Conservation (phyloP, 2,329 filamentous ascomycete genomes). For the Aspergillus ustus region DNA sequence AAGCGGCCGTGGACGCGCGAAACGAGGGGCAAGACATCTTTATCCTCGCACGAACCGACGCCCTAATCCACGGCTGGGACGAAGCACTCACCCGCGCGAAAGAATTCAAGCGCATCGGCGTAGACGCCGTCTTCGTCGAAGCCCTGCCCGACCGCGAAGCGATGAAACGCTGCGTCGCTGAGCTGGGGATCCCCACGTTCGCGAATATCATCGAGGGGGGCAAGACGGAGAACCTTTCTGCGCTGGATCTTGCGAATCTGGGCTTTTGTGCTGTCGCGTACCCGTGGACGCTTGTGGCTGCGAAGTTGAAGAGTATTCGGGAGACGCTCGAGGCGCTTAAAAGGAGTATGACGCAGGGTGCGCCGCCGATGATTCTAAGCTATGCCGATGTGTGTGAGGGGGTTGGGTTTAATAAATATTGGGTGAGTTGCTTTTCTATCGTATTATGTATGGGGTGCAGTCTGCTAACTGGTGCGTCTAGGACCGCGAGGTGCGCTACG, state of each 20-base stretch:
- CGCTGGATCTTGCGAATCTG: conserved; percentile 43
- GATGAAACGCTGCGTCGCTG: conserved; percentile 46
- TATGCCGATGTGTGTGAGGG: conserved; percentile 53
- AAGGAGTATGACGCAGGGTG: conserved; percentile 45
- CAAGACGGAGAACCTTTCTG: conserved; percentile 47
- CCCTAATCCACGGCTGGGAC: conserved; percentile 45
- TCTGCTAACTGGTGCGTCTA: background rate
- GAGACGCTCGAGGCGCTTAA: conserved; percentile 44
- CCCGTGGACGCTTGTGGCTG: conserved; percentile 52
- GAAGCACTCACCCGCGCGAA: conserved; percentile 51
- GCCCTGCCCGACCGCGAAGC: conserved; percentile 49
- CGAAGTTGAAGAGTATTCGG: conserved; percentile 48
- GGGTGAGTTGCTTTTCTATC: conserved; percentile 29
- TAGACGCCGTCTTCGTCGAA: conserved; percentile 52
- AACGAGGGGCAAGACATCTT: conserved; percentile 53
- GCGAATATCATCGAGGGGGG: conserved; percentile 53
- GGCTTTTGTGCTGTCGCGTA: conserved; percentile 51
- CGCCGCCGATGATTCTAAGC: conserved; percentile 51
- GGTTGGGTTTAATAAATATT: conserved; percentile 53
- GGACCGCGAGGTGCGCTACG: conserved; percentile 30
- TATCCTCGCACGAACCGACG: conserved; percentile 52
- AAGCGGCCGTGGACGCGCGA: conserved; percentile 54
- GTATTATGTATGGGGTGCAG: conserved; percentile 1
- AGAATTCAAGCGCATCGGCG: conserved; percentile 50
- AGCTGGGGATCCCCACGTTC: conserved; percentile 47